These are phyloP conservation scores for Kingdonia uniflora DNA, from an alignment of 164 flowering plant species.

Conservation along the genomic window DNA sequence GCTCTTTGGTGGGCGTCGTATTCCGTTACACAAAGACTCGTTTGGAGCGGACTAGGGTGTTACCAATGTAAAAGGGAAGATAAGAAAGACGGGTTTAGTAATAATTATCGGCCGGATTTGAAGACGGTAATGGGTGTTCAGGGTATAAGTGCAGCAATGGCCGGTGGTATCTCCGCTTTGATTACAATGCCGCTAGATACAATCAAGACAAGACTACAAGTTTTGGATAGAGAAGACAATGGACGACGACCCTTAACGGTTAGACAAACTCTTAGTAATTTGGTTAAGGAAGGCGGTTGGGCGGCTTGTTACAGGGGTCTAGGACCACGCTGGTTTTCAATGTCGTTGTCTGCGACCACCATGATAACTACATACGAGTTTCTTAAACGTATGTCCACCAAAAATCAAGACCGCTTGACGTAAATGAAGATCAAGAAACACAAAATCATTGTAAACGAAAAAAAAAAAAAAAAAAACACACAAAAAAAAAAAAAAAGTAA, in stretches of 20 bases:
- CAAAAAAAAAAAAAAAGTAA: neutral
- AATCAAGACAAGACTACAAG: conserved; percentile 78
- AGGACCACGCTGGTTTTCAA: conserved; percentile 80
- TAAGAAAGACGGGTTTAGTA: neutral
- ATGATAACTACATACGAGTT: conserved; percentile 89
- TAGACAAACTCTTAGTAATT: conserved; percentile 38
- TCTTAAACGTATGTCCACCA: conserved; percentile 57
- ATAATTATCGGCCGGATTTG: conserved; percentile 30
- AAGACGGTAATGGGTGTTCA: conserved; percentile 57
- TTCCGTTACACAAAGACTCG: conserved; percentile 45
- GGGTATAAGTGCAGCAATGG: conserved; percentile 74
- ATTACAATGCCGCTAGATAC: conserved; percentile 91
- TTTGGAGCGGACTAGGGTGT: conserved; percentile 50
- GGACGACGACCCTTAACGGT: conserved; percentile 32
- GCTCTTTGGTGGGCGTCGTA: conserved; percentile 95
- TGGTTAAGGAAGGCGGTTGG: conserved; percentile 68
- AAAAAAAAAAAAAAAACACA: neutral
- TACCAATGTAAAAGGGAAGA: conserved; percentile 22
- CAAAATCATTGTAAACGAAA: too few species aligned
- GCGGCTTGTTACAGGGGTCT: conserved; percentile 75
- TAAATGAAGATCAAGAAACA: conserved; percentile 6
- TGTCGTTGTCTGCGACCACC: conserved; percentile 74
- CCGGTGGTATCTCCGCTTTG: conserved; percentile 73
- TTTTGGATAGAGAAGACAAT: conserved; percentile 55
- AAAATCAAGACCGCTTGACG: conserved; percentile 33